Conservation (phyloP, 2,329 filamentous ascomycete species). For the Trematosphaeria pertusa region DNA sequence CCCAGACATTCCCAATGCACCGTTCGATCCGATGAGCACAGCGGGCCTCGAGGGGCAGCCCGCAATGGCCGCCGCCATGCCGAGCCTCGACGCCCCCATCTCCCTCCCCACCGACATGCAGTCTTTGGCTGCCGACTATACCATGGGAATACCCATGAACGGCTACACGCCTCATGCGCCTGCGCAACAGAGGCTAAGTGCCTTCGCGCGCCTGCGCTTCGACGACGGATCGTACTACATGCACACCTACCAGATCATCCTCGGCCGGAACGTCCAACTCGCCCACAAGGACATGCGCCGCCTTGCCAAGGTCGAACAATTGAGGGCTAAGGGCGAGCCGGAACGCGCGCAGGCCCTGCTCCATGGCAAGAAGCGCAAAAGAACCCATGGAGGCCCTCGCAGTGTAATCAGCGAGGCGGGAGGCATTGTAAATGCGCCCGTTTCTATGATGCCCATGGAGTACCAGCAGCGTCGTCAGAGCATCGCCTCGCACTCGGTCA, state of each 20-base stretch:
- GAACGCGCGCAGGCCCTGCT: slow-evolving; percentile 32
- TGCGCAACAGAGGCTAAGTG: slow-evolving; percentile 56
- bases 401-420: slow-evolving; percentile 72
- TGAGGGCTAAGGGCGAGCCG: slow-evolving; percentile 33
- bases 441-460: slow-evolving; percentile 40
- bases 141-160: slow-evolving; percentile 19
- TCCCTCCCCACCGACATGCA: slow-evolving; percentile 19
- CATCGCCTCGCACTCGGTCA: slow-evolving; percentile 57
- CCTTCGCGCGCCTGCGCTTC: slow-evolving; percentile 73
- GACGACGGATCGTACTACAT: slow-evolving; percentile 80
- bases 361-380: slow-evolving; percentile 54
- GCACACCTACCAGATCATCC: slow-evolving; percentile 74
- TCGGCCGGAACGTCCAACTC: slow-evolving; percentile 70
- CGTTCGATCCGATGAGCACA: neutral
- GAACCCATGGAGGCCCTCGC: slow-evolving; percentile 61
- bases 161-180: slow-evolving; percentile 16
- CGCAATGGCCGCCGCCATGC: slow-evolving; percentile 16
- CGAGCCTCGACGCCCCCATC: slow-evolving; percentile 31
- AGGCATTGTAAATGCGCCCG: slow-evolving; percentile 62
- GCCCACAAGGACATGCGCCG: slow-evolving; percentile 59
- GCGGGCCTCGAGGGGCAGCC: slow-evolving; percentile 7
- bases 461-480: slow-evolving; percentile 46
- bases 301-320: slow-evolving; percentile 45
- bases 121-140: slow-evolving; percentile 8
- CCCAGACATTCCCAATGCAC: neutral